Evolutionary conservation across 2,329 filamentous ascomycete genomes (phyloP), one percentile per base, ranked within the genome.

Genomic region (Aquanectria penicillioides): DNA sequence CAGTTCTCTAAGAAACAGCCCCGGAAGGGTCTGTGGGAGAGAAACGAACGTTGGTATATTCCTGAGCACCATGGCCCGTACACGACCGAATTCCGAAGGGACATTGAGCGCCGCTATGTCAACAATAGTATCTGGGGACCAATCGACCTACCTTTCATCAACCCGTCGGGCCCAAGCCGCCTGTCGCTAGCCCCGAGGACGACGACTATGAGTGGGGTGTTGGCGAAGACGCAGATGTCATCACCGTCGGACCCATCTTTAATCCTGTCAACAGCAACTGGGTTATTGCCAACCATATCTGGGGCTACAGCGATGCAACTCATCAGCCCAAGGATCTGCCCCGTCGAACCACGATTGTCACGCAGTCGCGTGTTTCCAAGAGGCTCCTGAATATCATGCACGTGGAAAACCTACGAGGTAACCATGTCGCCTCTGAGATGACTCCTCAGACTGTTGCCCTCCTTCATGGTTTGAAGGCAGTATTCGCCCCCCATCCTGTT

Each of bases 381-480:
- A 84, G 83, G 23, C 80, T 94, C 2, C 80, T 94, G 28, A 84
- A 92, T 65, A 83, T 88, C 61, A 94, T 94, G 90, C 90, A 94
- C 70, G 83, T 86, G 28, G 92, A 94, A 73, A 91, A 91, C 50
- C 80, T 89, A 62, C 82, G 85, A 12, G 89, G 90, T 62, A 89
- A 90, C 68, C 90, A 93, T 70, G 87, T 94, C 68, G 90, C 89
- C 57, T 91, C 90, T 0, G 91, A 94, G 72, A 93, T 94, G 90
- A 90, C 88, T 59, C 87, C 90, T 1, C 88, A 90, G 53, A 89
- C 89, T 0, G 85, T 89, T 22, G 87, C 90, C 0, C 81, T 94
- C 15, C 85, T 93, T 62, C 90, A 95, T 71, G 91, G 92, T 6
- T 80, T 94, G 44, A 94, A 94, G 77, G 87, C 89, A 5, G 89